Base-by-base conservation (phyloP, 73 alveolate species). In the Symbiodinium pilosum region DNA sequence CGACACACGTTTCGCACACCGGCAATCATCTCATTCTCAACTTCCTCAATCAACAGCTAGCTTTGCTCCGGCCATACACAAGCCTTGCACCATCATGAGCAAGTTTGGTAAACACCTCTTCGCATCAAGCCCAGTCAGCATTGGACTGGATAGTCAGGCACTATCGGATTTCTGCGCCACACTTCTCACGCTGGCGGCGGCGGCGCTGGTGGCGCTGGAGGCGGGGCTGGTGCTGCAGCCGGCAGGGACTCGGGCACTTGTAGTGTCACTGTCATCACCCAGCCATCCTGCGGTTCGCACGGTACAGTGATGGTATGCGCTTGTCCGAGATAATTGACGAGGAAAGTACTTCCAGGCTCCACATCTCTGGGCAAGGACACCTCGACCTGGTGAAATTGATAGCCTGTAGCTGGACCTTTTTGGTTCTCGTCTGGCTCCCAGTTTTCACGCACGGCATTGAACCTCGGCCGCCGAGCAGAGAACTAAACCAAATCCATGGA, bases 1-100 rank as follows among this genome's bases (percentile, higher is more conserved):
- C 92, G 91, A 36, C 91, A 73, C 44, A 92, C 98, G 36, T 92
- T 77, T 38, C 98, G 91, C 85, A 92, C 98, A 2, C 98, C 98
- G 7, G 64, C 28, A 34, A 92, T 92, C 98, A 92, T 92, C 92
- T 92, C 98, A 59, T 92, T 92, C 43, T 92, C 98, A 64, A 92
- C 98, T 91, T 91, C 96, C 96, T 91, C 75, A 24, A 56, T 39
- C 16, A 30, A 59, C 24, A 0, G 51, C 36, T n/a, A n/a, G n/a
- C n/a, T n/a, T n/a, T n/a, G n/a, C n/a, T n/a, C n/a, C n/a, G n/a
- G n/a, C n/a, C n/a, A n/a, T n/a, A n/a, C n/a, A n/a, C n/a, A n/a
- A n/a, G n/a, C n/a, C n/a, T n/a, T n/a, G n/a, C n/a, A n/a, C n/a
- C n/a, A n/a, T n/a, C n/a, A n/a, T n/a, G n/a, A n/a, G n/a, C n/a